These are phyloP conservation scores for Paramecium octaurelia DNA, from an alignment of 73 alveolate genomes.

Conservation along the genomic window DNA sequence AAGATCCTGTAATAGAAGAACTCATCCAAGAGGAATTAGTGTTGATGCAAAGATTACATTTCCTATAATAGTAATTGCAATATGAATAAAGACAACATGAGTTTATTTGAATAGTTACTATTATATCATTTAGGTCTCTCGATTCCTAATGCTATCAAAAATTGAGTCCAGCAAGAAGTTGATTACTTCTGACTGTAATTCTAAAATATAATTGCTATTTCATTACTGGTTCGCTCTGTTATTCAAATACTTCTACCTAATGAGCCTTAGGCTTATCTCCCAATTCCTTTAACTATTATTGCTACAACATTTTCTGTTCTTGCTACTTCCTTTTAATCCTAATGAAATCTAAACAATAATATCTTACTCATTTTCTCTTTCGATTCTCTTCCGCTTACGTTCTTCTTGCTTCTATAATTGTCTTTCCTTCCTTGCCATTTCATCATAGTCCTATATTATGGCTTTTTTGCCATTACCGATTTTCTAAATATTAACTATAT, in stretches of 20 bases:
- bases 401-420: conserved; percentile 20
- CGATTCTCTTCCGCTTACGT: conserved; percentile 10
- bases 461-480: conserved; percentile 54
- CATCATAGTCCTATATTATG: conserved; percentile 54
- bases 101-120: background rate
- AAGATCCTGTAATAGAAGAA: background rate
- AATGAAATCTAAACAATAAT: background rate
- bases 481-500: background rate
- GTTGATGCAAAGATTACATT: background rate
- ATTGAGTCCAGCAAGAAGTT: background rate
- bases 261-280: background rate
- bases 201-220: background rate
- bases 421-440: conserved; percentile 21
- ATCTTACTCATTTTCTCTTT: conserved; percentile 23
- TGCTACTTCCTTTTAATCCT: background rate
- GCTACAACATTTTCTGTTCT: background rate
- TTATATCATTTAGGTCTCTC: background rate
- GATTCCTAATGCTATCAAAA: background rate
- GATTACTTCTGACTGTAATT: background rate
- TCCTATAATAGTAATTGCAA: background rate
- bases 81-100: background rate
- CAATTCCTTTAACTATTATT: background rate
- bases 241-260: background rate
- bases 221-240: background rate
- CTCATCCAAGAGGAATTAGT: background rate